Base-by-base conservation (phyloP, 1,284 basidiomycete genomes). In the Tilletia horrida region DNA sequence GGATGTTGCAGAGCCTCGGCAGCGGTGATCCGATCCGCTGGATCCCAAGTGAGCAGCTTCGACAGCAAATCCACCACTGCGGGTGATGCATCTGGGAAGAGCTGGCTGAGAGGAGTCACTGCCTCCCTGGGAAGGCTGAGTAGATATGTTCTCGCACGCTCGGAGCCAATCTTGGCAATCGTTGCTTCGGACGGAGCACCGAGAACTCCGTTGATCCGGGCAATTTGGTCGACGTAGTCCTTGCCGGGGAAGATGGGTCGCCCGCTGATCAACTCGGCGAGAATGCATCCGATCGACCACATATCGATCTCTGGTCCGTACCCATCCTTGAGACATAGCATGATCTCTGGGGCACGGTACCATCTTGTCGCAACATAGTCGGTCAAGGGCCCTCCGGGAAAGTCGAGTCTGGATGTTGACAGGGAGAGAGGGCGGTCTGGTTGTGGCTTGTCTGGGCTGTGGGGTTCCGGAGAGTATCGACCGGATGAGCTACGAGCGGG, bases 161-260 rank as follows among this genome's bases (percentile, higher is more conserved):
- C 71, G 9, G 77, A 79, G 35, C 80, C 76, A 35, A 81, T 76
- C 70, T 74, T 75, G 62, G 72, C 71, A 23, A 80, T 67, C 1
- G 76, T 71, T 1, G 69, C 66, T 21, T 75, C 68, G 1, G 75
- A 66, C 14, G 80, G 79, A 11, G 73, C 71, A 29, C 80, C 80
- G n/a, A 81, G 75, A 23, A 81, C 71, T 42, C 72, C 73, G 69
- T 78, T 72, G 71, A 81, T 81, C 55, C 77, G 70, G 6, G 74
- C 73, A 21, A 81, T 78, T 66, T 81, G 80, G 63, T 81, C 79
- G 65, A 80, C 78, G 65, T 80, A 81, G 71, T 81, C 79, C 63
- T 80, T 76, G 63, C 80, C 80, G 25, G 77, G 73, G 70, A 80
- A 81, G 65, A 81, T 70, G 48, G 80, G 80, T 29, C 73, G 71